phyloP scores from a whole-genome alignment of 441 rosid genomes.

The Populus hybrid region DNA sequence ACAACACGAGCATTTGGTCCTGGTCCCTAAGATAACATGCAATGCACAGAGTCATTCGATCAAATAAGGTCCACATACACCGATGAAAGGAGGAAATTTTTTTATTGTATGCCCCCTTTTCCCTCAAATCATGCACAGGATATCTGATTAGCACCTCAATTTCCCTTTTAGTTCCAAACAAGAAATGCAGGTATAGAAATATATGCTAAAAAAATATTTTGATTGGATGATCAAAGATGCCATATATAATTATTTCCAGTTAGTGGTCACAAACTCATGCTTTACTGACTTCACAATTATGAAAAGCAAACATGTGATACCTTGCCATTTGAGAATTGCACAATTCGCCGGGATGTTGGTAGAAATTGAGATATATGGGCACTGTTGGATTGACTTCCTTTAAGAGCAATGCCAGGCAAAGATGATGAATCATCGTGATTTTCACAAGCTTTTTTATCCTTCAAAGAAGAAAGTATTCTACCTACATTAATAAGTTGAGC shows the following conservation, averaged over 20 bases:
- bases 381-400: constrained; percentile 30
- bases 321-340: constrained; percentile 93
- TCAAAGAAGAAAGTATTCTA: constrained; percentile 68
- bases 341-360: constrained; percentile 90
- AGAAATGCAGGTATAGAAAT: not conserved
- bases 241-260: not conserved
- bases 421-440: constrained; percentile 32
- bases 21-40: constrained; percentile 57
- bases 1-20: constrained; percentile 77
- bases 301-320: constrained; percentile 29
- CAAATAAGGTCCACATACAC: constrained; percentile 6
- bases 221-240: not conserved
- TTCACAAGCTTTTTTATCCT: constrained; percentile 38
- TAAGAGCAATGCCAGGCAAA: constrained; percentile 20
- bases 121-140: not conserved
- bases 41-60: not conserved
- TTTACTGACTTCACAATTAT: not conserved
- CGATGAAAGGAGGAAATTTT: not conserved
- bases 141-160: not conserved
- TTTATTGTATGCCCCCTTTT: not conserved
- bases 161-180: not conserved
- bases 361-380: constrained; percentile 70
- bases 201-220: not conserved
- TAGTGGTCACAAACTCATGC: not conserved
- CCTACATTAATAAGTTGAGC: constrained; percentile 35